These are phyloP conservation scores for Saccharomyces hybrid DNA, from an alignment of 1,139 yeast genomes.

Conservation along the genomic window DNA sequence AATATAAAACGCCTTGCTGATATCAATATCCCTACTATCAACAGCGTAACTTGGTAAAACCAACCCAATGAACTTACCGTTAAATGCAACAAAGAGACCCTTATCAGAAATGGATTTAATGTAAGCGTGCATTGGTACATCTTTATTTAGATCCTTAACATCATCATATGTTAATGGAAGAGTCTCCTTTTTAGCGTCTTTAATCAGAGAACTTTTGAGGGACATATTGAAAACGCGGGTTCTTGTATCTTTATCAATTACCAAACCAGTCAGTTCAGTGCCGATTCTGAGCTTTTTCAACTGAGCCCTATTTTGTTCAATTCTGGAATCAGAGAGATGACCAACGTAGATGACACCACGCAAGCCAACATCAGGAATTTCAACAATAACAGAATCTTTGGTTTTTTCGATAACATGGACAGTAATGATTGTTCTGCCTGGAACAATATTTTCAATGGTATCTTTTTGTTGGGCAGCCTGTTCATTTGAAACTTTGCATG, in stretches of 20 bases:
- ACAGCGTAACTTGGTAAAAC: constrained; percentile 71
- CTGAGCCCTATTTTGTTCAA: constrained; percentile 60
- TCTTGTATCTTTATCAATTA: constrained; percentile 60
- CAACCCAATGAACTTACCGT: constrained; percentile 73
- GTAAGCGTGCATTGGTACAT: constrained; percentile 51
- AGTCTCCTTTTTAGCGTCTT: constrained; percentile 47
- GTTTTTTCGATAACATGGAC: constrained; percentile 67
- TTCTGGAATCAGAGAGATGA: constrained; percentile 70
- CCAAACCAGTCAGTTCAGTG: constrained; percentile 48
- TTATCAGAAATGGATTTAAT: constrained; percentile 66
- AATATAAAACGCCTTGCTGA: constrained; percentile 46
- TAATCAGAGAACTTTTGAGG: constrained; percentile 59
- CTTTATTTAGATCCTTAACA: constrained; percentile 42
- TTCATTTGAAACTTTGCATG: constrained; percentile 61
- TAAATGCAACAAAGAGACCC: constrained; percentile 82
- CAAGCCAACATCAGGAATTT: constrained; percentile 44
- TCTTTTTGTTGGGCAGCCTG: constrained; percentile 44
- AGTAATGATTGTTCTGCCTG: constrained; percentile 59
- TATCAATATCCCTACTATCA: constrained; percentile 47
- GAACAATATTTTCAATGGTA: constrained; percentile 41
- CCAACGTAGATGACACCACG: constrained; percentile 70
- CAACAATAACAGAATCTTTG: constrained; percentile 64
- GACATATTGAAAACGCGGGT: constrained; percentile 56
- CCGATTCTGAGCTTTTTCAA: constrained; percentile 57
- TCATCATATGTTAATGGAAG: constrained; percentile 59